Percentiles rank a stretch among this genome's conserved stretches.
These are phyloP conservation scores for Solanum peruvianum DNA, from an alignment of 257 asterid species.

Conservation along the genomic window DNA sequence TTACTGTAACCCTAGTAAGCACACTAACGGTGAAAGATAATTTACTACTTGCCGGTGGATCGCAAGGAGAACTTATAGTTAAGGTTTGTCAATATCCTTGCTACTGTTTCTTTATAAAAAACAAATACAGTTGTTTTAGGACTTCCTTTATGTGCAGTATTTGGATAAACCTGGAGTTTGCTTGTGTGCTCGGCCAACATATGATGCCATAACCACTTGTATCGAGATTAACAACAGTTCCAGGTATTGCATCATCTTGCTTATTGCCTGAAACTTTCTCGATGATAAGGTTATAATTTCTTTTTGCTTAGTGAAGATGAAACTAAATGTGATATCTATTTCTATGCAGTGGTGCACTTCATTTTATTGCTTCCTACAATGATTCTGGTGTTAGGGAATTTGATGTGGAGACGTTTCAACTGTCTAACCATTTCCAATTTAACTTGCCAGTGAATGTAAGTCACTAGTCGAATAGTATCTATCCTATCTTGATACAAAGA, in stretches of 20 bases:
- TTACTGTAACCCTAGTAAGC: slow-evolving; percentile 70
- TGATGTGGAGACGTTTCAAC: slow-evolving; percentile 75
- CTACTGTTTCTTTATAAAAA: slow-evolving; percentile 30
- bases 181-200: slow-evolving; percentile 63
- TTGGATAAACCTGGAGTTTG: slow-evolving; percentile 78
- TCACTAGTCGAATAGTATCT: not conserved
- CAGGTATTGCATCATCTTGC: slow-evolving; percentile 31
- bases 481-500: not conserved
- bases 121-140: not conserved
- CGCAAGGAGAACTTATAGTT: slow-evolving; percentile 90
- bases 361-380: slow-evolving; percentile 75
- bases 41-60: slow-evolving; percentile 47
- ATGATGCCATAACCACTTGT: slow-evolving; percentile 71
- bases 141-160: slow-evolving; percentile 39
- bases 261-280: not conserved
- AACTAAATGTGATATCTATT: slow-evolving; percentile 13
- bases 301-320: not conserved
- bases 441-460: slow-evolving; percentile 90
- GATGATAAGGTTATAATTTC: not conserved
- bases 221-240: slow-evolving; percentile 54
- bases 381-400: slow-evolving; percentile 79
- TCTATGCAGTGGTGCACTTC: slow-evolving; percentile 73
- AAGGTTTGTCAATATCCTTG: slow-evolving; percentile 30
- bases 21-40: slow-evolving; percentile 62
- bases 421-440: slow-evolving; percentile 48